Evolutionary conservation across 441 rosid species (phyloP), one percentile per base, ranked within the genome.

Genomic region (Bruguiera hainesii): DNA sequence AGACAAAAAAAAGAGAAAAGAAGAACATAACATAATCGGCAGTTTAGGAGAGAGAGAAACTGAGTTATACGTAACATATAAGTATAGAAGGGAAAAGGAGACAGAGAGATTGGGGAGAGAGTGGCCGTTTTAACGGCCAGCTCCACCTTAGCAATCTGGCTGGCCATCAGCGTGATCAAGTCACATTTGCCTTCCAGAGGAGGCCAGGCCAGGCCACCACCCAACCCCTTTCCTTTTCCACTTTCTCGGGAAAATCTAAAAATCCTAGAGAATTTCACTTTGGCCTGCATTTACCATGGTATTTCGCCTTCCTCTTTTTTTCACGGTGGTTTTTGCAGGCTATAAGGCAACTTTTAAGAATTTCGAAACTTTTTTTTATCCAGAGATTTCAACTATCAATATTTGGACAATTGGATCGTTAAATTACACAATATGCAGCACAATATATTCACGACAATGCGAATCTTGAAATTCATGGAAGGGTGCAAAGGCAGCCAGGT

Each of bases 401-500:
- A 29, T 18, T n/a, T 52, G 20, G 67, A 2, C 61, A 39, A 48
- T 53, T 35, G 37, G 48, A 42, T 18, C 16, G 18, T 20, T 16
- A 31, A 1, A 56, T 3, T 18, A 6, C n/a, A 9, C 7, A 2
- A 81, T 87, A 92, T 91, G 97, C 97, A 88, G 78, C 84, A 87
- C 57, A 89, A 86, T 73, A 74, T 87, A 62, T 87, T 91, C 75
- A 61, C 88, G 10, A 78, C 94, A 76, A 88, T 91, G 89, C 92
- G 99, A 74, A 88, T 90, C 81, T 67, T 94, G 79, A 89, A 88
- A 75, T 75, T 86, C 70, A 73, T 83, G 3, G 99, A 95, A 63
- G 91, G 94, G 48, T 95, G 93, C 76, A 91, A 89, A 75, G 87
- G 90, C 31, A 73, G 87, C 0, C 98, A 88, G 61, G 86, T 90